Evolutionary conservation across 768 basidiomycete genomes (phyloP).

Genomic region (Dictyophora rubrovolvata): DNA sequence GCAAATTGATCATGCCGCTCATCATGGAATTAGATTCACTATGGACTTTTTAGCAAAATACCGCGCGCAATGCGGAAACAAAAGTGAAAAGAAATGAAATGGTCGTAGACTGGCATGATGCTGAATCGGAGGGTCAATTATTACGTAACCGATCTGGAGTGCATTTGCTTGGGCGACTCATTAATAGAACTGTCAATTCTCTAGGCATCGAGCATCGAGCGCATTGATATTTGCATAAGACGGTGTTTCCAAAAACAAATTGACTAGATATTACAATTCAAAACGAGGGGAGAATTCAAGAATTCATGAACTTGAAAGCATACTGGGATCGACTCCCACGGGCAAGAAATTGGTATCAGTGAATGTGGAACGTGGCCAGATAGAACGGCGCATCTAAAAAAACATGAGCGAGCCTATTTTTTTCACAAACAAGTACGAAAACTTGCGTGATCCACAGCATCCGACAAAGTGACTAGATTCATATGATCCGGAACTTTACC

Average conservation of each 20-base stretch:
- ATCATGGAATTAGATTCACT: no score
- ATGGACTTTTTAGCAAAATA: no score
- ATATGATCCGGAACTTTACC: conserved; percentile 59
- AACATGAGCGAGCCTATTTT: conserved; percentile 9
- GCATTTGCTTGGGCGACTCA: no score
- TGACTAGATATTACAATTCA: background rate
- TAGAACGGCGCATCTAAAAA: conserved; percentile 38
- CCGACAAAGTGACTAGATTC: conserved; percentile 52
- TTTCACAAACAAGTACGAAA: background rate
- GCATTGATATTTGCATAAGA: no score
- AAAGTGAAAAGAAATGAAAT: no score
- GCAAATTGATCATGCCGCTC: no score
- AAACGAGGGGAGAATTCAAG: background rate
- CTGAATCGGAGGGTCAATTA: no score
- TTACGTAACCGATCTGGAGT: no score
- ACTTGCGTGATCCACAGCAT: conserved; percentile 53
- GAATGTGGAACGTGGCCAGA: conserved; percentile 40
- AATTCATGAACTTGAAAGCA: background rate
- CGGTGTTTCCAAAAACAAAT: background rate
- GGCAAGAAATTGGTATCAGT: conserved; percentile 47
- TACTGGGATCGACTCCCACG: conserved; percentile 36
- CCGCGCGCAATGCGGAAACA: no score
- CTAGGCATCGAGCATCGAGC: no score
- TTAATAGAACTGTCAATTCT: no score
- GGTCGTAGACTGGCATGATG: no score